Conservation (phyloP, 1,284 basidiomycete species). For the Agaricales sp. region DNA sequence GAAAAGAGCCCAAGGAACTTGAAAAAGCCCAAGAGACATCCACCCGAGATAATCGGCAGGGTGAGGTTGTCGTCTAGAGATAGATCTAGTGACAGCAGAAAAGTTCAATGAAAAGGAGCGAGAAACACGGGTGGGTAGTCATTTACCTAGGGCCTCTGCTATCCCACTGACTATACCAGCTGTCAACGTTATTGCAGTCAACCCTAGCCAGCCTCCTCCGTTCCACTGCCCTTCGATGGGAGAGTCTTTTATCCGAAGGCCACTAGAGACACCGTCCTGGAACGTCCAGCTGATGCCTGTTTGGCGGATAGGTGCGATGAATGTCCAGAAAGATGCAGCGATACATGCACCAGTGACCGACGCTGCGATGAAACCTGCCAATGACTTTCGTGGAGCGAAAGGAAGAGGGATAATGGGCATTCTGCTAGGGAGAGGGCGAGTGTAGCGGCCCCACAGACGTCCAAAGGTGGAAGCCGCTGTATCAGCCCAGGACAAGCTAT, state of each 20-base stretch:
- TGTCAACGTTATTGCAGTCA: slow-evolving; percentile 48
- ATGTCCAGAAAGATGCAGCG: slow-evolving; percentile 73
- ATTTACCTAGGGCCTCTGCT: slow-evolving; percentile 76
- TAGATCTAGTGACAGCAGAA: slow-evolving; percentile 57
- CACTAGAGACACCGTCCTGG: slow-evolving; percentile 27
- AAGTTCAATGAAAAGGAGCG: slow-evolving; percentile 10
- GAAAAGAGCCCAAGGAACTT: slow-evolving; percentile 22
- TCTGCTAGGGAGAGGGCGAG: slow-evolving; percentile 63
- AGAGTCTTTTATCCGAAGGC: slow-evolving; percentile 2
- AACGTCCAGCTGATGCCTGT: slow-evolving; percentile 43
- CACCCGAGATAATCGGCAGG: slow-evolving; percentile 84
- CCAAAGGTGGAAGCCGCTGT: slow-evolving; percentile 92
- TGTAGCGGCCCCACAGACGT: slow-evolving; percentile 71
- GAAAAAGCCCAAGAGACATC: slow-evolving; percentile 67
- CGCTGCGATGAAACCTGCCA: slow-evolving; percentile 87
- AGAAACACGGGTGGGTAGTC: slow-evolving; percentile 9
- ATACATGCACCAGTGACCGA: slow-evolving; percentile 68
- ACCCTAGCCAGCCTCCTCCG: slow-evolving; percentile 34
- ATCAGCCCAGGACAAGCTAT: slow-evolving; percentile 92
- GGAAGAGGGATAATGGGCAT: slow-evolving; percentile 52
- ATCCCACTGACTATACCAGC: slow-evolving; percentile 75
- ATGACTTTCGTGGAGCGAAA: slow-evolving; percentile 75
- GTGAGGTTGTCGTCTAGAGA: slow-evolving; percentile 90
- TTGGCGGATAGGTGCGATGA: slow-evolving; percentile 36
- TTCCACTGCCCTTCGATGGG: slow-evolving; percentile 3